These are phyloP conservation scores for Syzygium syzygioides DNA, from an alignment of 441 rosid genomes.

Conservation along the genomic window DNA sequence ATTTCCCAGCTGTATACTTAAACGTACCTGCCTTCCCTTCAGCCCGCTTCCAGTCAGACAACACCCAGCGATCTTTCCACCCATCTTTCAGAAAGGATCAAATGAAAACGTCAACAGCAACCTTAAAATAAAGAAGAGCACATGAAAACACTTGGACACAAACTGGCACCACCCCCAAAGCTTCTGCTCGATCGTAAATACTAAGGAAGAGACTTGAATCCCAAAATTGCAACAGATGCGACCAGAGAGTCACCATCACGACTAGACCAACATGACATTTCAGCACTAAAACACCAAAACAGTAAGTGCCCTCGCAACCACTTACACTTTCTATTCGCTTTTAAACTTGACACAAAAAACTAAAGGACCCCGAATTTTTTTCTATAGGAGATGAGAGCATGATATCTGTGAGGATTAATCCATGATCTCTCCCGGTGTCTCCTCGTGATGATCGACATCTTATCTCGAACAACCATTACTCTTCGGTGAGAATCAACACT, in stretches of 20 bases:
- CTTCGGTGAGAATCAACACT: neutral
- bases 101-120: neutral
- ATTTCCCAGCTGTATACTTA: slow-evolving; percentile 83
- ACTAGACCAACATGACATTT: neutral
- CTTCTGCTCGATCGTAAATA: neutral
- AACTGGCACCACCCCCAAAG: neutral
- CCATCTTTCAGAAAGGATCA: slow-evolving; percentile 40
- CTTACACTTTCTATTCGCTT: neutral
- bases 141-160: neutral
- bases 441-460: neutral
- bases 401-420: neutral
- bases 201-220: neutral
- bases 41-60: slow-evolving; percentile 87
- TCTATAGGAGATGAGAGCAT: neutral
- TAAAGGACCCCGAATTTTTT: neutral
- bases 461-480: neutral
- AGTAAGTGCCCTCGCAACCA: neutral
- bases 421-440: neutral
- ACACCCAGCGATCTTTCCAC: slow-evolving; percentile 90
- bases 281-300: neutral
- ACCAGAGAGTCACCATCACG: neutral
- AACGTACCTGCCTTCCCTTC: slow-evolving; percentile 92
- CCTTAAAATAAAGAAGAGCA: neutral
- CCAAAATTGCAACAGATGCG: too few species aligned
- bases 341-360: rapidly evolving